Conservation (phyloP, 345 rosid genomes). For the Boechera divaricarpa region DNA sequence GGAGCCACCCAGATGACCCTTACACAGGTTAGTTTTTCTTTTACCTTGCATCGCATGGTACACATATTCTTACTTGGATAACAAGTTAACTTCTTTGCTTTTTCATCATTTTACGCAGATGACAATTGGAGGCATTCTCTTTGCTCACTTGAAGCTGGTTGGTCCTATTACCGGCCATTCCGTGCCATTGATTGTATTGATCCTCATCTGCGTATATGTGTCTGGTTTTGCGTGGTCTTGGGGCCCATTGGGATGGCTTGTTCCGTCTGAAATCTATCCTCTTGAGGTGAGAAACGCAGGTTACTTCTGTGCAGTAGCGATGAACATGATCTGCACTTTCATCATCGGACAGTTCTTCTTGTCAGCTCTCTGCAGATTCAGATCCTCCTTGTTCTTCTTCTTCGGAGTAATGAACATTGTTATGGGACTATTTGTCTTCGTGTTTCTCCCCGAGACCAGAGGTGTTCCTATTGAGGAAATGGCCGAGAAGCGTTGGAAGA, state of each 20-base stretch:
- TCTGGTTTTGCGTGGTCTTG: constrained; percentile 73
- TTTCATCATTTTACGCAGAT: background rate
- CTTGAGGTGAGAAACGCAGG: constrained; percentile 65
- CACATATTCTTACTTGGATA: background rate
- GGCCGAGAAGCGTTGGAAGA: constrained; percentile 61
- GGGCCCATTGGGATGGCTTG: constrained; percentile 80
- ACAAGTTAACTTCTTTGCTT: constrained; percentile 8
- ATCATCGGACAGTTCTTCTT: constrained; percentile 61
- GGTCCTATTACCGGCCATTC: constrained; percentile 31
- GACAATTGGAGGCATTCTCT: constrained; percentile 31
- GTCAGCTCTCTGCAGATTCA: constrained; percentile 60
- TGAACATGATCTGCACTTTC: constrained; percentile 62
- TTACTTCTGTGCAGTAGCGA: constrained; percentile 64
- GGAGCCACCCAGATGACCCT: constrained; percentile 35
- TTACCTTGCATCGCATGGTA: background rate
- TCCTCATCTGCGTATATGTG: constrained; percentile 57
- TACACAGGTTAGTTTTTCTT: constrained; percentile 31
- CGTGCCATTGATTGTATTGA: constrained; percentile 41
- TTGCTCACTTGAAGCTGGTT: constrained; percentile 18
- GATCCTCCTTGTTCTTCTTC: constrained; percentile 60
- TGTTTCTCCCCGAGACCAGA: constrained; percentile 65
- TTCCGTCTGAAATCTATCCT: constrained; percentile 68
- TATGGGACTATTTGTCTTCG: constrained; percentile 57
- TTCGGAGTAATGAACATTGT: constrained; percentile 57
- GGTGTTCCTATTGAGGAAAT: constrained; percentile 64